Conservation (phyloP, 768 basidiomycete genomes). For the Tubosaeta sp. region DNA sequence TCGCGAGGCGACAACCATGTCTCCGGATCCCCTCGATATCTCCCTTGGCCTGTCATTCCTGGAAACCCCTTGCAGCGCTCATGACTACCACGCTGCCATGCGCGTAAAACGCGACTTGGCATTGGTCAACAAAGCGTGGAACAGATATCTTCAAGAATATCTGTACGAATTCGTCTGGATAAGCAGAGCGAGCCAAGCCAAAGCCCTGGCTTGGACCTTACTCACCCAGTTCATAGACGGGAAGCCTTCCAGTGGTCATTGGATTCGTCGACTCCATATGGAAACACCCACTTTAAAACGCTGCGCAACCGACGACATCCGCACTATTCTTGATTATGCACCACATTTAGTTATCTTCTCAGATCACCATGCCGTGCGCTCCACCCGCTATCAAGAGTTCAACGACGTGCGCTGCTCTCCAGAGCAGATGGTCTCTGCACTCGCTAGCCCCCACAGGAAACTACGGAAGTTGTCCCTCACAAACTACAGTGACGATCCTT, state of each 20-base stretch:
- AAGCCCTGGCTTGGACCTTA: conserved; percentile 41
- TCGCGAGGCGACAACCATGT: conserved; percentile 48
- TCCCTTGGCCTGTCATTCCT: conserved; percentile 57
- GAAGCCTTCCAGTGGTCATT: conserved; percentile 38
- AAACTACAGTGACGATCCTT: conserved; percentile 62
- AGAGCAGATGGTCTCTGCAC: conserved; percentile 53
- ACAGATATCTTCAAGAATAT: conserved; percentile 48
- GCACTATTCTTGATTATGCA: conserved; percentile 64
- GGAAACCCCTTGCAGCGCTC: conserved; percentile 39
- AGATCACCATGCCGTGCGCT: conserved; percentile 61
- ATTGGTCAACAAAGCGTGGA: conserved; percentile 55
- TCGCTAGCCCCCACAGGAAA: conserved; percentile 49
- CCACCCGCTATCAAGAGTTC: conserved; percentile 44
- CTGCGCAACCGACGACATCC: conserved; percentile 60
- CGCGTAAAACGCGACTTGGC: conserved; percentile 46
- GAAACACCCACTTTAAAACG: conserved; percentile 62
- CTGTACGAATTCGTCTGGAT: conserved; percentile 74
- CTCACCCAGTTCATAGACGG: conserved; percentile 40
- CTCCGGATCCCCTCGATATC: conserved; percentile 44
- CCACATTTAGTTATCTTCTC: conserved; percentile 57
- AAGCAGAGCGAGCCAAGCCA: conserved; percentile 47
- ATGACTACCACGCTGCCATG: conserved; percentile 47
- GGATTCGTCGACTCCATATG: conserved; percentile 63
- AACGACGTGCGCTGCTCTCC: conserved; percentile 46
- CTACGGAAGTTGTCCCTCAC: conserved; percentile 66